Conservation (phyloP, 352 stramenopile species). For the Globisporangium ultimum region DNA sequence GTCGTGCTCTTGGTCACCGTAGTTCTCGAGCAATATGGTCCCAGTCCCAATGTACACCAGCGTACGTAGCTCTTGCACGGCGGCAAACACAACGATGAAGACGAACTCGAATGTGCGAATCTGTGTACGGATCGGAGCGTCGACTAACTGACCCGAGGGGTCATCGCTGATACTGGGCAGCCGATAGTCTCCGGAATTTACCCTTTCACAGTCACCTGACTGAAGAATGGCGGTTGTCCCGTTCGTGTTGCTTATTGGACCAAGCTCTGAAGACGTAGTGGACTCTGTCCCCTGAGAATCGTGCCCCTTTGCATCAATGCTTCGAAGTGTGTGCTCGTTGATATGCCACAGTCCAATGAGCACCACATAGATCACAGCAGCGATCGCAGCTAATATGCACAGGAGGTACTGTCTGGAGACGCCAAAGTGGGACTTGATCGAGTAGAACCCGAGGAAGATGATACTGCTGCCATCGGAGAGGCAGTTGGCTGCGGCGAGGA, state of each 20-base stretch:
- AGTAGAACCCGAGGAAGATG: slow-evolving; percentile 67
- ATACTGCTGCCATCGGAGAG: slow-evolving; percentile 74
- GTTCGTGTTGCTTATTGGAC: slow-evolving; percentile 4
- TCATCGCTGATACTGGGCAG: slow-evolving; percentile 8
- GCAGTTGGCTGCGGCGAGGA: slow-evolving; percentile 73
- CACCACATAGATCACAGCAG: slow-evolving; percentile 41
- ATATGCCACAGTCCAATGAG: slow-evolving; percentile 73
- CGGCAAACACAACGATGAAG: slow-evolving; percentile 72
- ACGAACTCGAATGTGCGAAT: slow-evolving; percentile 79
- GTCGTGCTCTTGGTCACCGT: slow-evolving; percentile 55
- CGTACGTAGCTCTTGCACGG: slow-evolving; percentile 69
- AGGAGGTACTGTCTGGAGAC: slow-evolving; percentile 48
- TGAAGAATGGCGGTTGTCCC: slow-evolving; percentile 10
- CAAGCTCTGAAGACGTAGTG: too few relatives aligned
- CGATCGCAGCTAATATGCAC: slow-evolving; percentile 37
- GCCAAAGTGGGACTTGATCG: slow-evolving; percentile 41
- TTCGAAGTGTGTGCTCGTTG: slow-evolving; percentile 52
- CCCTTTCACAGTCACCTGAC: not conserved
- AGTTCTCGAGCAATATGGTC: slow-evolving; percentile 83
- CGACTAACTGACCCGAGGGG: slow-evolving; percentile 34
- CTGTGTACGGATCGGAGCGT: slow-evolving; percentile 57
- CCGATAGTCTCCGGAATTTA: too few relatives aligned
- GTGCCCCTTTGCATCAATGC: slow-evolving; percentile 11
- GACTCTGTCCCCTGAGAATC: too few relatives aligned
- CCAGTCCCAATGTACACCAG: slow-evolving; percentile 84